Percentiles rank a stretch among this genome's conserved stretches.
Conservation (phyloP, 176 grass and related monocot genomes). For the Urochloa ruziziensis region DNA sequence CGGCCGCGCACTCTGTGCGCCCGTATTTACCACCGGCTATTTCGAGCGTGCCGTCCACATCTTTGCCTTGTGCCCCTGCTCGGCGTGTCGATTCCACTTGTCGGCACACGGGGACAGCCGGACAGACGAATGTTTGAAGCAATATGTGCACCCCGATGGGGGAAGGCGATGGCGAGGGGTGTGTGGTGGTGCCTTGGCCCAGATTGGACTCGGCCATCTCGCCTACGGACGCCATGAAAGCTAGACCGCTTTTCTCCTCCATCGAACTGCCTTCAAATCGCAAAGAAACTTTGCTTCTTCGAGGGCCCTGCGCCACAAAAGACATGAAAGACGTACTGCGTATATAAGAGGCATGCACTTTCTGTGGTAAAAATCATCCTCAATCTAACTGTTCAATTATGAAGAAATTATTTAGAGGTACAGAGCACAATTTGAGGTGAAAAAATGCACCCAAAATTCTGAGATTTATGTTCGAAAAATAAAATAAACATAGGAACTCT, state of each 20-base stretch:
- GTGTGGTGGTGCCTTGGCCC: not conserved
- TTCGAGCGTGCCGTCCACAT: slow-evolving; percentile 5
- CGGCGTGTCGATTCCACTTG: slow-evolving; percentile 23
- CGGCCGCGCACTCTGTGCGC: not conserved
- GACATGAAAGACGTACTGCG: not conserved
- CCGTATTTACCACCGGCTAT: not conserved
- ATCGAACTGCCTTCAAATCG: not conserved
- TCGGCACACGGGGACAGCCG: slow-evolving; percentile 17
- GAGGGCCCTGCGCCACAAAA: not conserved
- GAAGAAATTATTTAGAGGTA: too few species aligned
- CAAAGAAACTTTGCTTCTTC: not conserved
- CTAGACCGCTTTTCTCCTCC: not conserved
- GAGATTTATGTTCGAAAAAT: too few species aligned
- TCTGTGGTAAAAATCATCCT: not conserved
- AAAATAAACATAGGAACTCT: too few species aligned
- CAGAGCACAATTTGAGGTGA: too few species aligned
- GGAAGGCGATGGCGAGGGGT: not conserved
- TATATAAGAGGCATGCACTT: not conserved
- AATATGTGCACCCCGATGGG: not conserved
- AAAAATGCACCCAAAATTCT: too few species aligned
- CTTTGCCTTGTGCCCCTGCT: not conserved
- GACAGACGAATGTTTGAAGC: slow-evolving; percentile 33
- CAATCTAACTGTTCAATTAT: not conserved
- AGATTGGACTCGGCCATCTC: not conserved
- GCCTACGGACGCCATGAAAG: not conserved